phyloP scores from a whole-genome alignment of 805 yeast genomes.

The Zygosaccharomyces gambellarensis region DNA sequence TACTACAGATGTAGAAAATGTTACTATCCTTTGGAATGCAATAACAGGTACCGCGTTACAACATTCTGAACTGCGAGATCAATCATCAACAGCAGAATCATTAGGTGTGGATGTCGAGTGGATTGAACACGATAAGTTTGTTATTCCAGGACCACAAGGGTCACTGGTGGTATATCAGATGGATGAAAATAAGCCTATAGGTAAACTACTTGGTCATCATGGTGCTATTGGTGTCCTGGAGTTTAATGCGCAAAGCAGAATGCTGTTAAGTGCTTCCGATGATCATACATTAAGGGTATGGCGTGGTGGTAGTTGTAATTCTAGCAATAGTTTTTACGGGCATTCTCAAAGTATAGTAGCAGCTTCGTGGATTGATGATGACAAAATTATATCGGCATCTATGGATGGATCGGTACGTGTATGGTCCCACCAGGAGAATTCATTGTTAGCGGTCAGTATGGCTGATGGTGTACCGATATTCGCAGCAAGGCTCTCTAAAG shows the following conservation, averaged over 20 bases:
- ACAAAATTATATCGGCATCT: constrained; percentile 49
- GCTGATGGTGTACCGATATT: constrained; percentile 54
- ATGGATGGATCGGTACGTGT: constrained; percentile 66
- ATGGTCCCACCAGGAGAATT: constrained; percentile 49
- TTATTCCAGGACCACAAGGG: constrained; percentile 58
- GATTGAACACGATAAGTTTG: constrained; percentile 66
- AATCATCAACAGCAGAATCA: constrained; percentile 16
- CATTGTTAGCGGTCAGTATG: constrained; percentile 27
- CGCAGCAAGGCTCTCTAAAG: constrained; percentile 48
- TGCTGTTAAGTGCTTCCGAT: constrained; percentile 72
- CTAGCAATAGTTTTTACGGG: constrained; percentile 44
- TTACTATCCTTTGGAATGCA: constrained; percentile 63
- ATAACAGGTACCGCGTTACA: constrained; percentile 46
- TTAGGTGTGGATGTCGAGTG: constrained; percentile 62
- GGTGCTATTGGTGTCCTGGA: constrained; percentile 51
- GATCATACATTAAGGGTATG: constrained; percentile 71
- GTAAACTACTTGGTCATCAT: constrained; percentile 60
- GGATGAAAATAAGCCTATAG: constrained; percentile 44
- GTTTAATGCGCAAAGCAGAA: constrained; percentile 48
- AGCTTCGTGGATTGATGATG: constrained; percentile 50
- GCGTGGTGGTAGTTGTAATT: constrained; percentile 58
- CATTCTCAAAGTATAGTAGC: constrained; percentile 56
- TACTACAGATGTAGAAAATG: constrained; percentile 54
- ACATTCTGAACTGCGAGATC: constrained; percentile 38
- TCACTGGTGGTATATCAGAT: constrained; percentile 53